Evolutionary conservation across 2,329 filamentous ascomycete genomes (phyloP).

Genomic region (Hypoxylon sp.): DNA sequence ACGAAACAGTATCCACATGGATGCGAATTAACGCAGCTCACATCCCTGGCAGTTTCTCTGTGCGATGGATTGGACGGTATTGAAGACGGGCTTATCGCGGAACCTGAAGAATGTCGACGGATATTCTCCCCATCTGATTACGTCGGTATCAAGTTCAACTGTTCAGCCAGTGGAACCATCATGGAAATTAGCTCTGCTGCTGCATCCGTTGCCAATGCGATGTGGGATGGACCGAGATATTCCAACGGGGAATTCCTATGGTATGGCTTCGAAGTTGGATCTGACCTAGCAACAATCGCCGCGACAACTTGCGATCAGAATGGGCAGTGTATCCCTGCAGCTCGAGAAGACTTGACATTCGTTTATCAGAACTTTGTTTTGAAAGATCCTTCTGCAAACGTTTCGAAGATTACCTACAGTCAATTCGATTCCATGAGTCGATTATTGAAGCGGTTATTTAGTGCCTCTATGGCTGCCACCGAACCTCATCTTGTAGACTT

Average conservation of each 20-base stretch:
- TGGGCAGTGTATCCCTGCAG: neutral
- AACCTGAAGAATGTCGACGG: slow-evolving; percentile 44
- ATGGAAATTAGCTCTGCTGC: slow-evolving; percentile 11
- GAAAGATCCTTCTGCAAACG: slow-evolving; percentile 20
- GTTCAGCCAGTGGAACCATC: neutral
- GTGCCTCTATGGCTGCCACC: slow-evolving; percentile 14
- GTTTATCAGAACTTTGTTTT: slow-evolving; percentile 17
- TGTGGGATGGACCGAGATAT: slow-evolving; percentile 20
- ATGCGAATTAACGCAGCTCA: slow-evolving; percentile 13
- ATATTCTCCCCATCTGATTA: slow-evolving; percentile 46
- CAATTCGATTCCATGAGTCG: slow-evolving; percentile 8
- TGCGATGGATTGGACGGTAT: slow-evolving; percentile 57
- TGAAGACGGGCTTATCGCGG: slow-evolving; percentile 55
- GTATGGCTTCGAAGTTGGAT: slow-evolving; percentile 22
- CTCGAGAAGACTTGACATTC: neutral
- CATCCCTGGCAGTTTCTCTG: slow-evolving; percentile 35
- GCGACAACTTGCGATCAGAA: slow-evolving; percentile 20
- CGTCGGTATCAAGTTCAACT: slow-evolving; percentile 15
- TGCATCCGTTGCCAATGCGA: slow-evolving; percentile 11
- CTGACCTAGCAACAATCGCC: slow-evolving; percentile 17
- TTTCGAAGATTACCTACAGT: slow-evolving; percentile 4
- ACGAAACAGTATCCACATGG: slow-evolving; percentile 17
- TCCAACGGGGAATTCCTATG: slow-evolving; percentile 17
- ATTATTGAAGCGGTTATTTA: slow-evolving; percentile 18
- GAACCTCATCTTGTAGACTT: slow-evolving; percentile 60